These are phyloP conservation scores for Phialemoniopsis sp. DNA, from an alignment of 2,329 filamentous ascomycete genomes.

Conservation along the genomic window DNA sequence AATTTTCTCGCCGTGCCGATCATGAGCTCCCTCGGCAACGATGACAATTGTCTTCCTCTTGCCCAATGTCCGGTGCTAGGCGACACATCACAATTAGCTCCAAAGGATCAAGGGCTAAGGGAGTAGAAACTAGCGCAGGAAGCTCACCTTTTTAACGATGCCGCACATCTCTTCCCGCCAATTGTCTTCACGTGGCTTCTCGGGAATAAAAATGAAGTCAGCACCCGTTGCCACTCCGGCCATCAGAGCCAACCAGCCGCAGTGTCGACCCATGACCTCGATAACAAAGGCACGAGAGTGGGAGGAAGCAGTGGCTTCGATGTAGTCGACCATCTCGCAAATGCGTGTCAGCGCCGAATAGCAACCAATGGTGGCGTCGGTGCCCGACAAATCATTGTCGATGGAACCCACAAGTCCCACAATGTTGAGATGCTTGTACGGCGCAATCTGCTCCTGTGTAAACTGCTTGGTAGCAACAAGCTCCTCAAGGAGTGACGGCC, in stretches of 20 bases:
- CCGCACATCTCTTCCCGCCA: slow-evolving; percentile 88
- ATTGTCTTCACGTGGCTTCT: slow-evolving; percentile 81
- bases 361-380: slow-evolving; percentile 94
- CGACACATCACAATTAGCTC: no score
- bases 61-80: slow-evolving; percentile 75
- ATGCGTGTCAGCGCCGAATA: slow-evolving; percentile 92
- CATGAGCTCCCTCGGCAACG: slow-evolving; percentile 90
- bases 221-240: slow-evolving; percentile 91
- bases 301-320: slow-evolving; percentile 90
- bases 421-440: slow-evolving; percentile 87
- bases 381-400: slow-evolving; percentile 96
- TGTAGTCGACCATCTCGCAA: slow-evolving; percentile 93
- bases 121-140: slow-evolving; percentile 1
- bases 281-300: slow-evolving; percentile 97
- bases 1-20: slow-evolving; percentile 80
- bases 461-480: slow-evolving; percentile 73
- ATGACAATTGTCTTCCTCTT: slow-evolving; percentile 99
- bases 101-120: neutral
- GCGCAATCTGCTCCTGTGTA: slow-evolving; percentile 63
- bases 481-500: slow-evolving; percentile 84
- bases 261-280: slow-evolving; percentile 97
- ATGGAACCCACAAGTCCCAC: slow-evolving; percentile 95
- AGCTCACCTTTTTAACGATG: slow-evolving; percentile 65
- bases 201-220: slow-evolving; percentile 95
- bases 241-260: slow-evolving; percentile 96